Base-by-base conservation (phyloP, 2,329 filamentous ascomycete genomes). In the Furcasterigmium furcatum region DNA sequence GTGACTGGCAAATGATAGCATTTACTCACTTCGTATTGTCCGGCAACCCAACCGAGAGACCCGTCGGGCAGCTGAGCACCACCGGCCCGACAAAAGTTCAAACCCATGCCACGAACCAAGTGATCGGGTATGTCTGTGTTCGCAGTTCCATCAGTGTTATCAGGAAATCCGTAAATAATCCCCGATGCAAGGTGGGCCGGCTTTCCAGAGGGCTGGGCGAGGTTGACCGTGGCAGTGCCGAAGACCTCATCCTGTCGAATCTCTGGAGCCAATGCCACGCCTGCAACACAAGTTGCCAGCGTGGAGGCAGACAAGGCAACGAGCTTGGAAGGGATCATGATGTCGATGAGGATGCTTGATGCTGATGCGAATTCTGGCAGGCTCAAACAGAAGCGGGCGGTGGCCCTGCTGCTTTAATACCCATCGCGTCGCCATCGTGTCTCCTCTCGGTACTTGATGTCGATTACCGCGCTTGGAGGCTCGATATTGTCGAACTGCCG, bases 81-180 rank as follows among this genome's bases (percentile, higher is more conserved):
- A 12, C 49, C 49, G 9, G 49, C 49, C 14, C 49, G 46, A 34
- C 46, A 49, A 12, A 40, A 16, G 16, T 41, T 41, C n/a, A 41
- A 20, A 5, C 38, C 38, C 38, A 41, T 41, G 14, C 38, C 38
- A n/a, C n/a, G n/a, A 16, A 41, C 25, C 21, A 41, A 25, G n/a
- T 19, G 12, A 16, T 46, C 44, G 7, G 49, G 49, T 12, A 51
- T 51, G 4, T 44, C 43, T 13, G 5, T 51, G 16, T 45, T 44
- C 4, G 38, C 41, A 12, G 38, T 41, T 10, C 38, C 38, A 8
- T 51, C 41, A 3, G 16, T 36, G 36, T 49, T 49, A 18, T 51
- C 49, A n/a, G 49, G 49, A 4, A 32, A 45, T 1, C 49, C 46
- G 19, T 51, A 51, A 25, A 49, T 51, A 34, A 51, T 46, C 13